Conservation (phyloP, 164 flowering plant species). For the Tetrastigma voinierianum region DNA sequence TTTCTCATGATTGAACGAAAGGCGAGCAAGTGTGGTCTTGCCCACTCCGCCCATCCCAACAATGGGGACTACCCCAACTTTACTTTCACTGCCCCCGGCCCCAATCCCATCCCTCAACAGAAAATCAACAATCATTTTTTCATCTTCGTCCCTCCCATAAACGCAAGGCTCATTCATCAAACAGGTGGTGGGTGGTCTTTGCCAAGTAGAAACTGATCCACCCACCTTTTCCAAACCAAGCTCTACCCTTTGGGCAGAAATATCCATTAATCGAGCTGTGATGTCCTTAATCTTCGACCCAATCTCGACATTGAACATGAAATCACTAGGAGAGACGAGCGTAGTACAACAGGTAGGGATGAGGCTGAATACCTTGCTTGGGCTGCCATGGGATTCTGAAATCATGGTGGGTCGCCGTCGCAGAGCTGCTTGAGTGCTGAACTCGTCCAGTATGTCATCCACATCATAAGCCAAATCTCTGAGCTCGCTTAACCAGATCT, state of each 20-base stretch:
- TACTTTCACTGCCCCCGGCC: no score
- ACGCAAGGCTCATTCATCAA: no score
- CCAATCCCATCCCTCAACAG: no score
- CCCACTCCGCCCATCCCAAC: no score
- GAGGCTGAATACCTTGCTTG: not conserved
- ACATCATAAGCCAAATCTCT: conserved; percentile 10
- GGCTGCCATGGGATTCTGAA: not conserved
- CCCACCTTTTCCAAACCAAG: conserved; percentile 2
- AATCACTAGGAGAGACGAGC: not conserved
- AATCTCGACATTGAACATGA: not conserved
- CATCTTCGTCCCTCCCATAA: no score
- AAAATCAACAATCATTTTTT: no score
- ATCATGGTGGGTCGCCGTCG: not conserved
- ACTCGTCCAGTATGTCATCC: not conserved
- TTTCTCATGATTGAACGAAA: no score
- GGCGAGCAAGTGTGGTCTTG: no score
- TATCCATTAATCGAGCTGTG: conserved; percentile 4
- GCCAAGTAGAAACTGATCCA: no score
- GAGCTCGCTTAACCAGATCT: conserved; percentile 7
- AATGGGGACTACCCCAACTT: no score
- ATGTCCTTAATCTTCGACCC: conserved; percentile 15
- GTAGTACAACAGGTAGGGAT: not conserved
- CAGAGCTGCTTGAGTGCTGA: not conserved
- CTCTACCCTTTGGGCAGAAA: not conserved
- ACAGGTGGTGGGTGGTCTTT: no score